These are phyloP conservation scores for Hericium rajendrae DNA, from an alignment of 768 basidiomycete genomes.

Conservation along the genomic window DNA sequence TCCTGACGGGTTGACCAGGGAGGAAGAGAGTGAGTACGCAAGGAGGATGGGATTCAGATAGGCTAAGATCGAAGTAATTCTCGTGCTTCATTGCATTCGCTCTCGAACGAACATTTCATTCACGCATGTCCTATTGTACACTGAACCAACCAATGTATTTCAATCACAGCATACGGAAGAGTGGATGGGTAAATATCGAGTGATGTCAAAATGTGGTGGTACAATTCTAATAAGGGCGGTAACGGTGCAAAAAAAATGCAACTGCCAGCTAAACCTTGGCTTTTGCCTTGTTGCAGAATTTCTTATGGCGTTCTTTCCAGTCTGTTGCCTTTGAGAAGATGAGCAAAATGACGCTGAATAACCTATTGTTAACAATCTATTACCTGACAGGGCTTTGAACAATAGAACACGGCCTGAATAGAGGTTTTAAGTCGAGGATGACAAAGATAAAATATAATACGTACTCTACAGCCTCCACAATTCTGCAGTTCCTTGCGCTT, in stretches of 20 bases:
- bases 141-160: too few species aligned
- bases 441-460: background rate
- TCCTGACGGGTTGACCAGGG: constrained; percentile 74
- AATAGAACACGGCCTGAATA: constrained; percentile 18
- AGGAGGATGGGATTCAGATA: constrained; percentile 78
- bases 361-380: background rate
- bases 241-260: too few species aligned
- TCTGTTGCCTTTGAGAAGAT: constrained; percentile 14
- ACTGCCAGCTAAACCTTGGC: too few species aligned
- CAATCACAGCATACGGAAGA: too few species aligned
- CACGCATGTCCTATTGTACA: too few species aligned
- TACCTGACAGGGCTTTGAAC: constrained; percentile 20
- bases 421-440: background rate
- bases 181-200: too few species aligned
- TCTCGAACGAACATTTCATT: too few species aligned
- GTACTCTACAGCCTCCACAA: constrained; percentile 23
- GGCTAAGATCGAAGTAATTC: background rate
- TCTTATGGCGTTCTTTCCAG: constrained; percentile 23
- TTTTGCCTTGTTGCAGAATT: constrained; percentile 15
- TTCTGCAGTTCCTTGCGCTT: constrained; percentile 12
- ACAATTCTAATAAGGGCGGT: too few species aligned
- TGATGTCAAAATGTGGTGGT: too few species aligned
- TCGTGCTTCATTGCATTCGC: too few species aligned
- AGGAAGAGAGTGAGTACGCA: constrained; percentile 84
- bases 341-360: too few species aligned